Evolutionary conservation across 305 asterid species (phyloP), one percentile per base, ranked within the genome.

Genomic region (Andrographis paniculata): DNA sequence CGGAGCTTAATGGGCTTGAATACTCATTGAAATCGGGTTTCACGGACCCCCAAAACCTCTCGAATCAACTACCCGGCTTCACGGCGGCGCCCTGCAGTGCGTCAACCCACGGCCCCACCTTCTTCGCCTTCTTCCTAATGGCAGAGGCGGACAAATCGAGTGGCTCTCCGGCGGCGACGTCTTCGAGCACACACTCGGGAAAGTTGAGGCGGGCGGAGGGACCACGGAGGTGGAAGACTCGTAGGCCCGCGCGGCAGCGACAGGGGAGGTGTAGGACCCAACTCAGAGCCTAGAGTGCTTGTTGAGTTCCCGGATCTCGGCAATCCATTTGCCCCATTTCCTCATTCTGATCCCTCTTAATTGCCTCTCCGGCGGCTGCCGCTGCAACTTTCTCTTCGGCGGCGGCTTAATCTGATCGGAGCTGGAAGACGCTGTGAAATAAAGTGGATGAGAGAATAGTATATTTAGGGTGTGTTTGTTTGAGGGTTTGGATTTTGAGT

Each of bases 281-380:
- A 82, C 77, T 94, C 96, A 87, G 65, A 87, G 78, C 45, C 96
- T 58, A 1, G 95, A 76, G 6, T 95, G 53, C 49, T 87, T 87
- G 49, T 87, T 83, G 3, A 94, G 96, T 62, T 87, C 96, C 38
- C 94, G 55, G 5, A 87, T 87, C 66, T 87, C 96, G 48, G 96
- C 96, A 14, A 87, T 95, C 96, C 96, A 87, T 58, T 87, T 87
- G 3, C 96, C 96, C 96, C 96, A 87, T 93, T 87, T 87, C 52
- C 96, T 70, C 96, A 87, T 87, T 55, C 96, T 48, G 53, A 87
- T 87, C 10, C 96, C 96, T 50, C 87, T 58, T 53, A 79, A 87
- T 27, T 82, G 96, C 37, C 78, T 82, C 49, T 80, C 76, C 20
- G 50, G 69, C 24, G 70, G 73, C 20, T 48, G 50, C 33, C 59